phyloP scores from a whole-genome alignment of 2,329 filamentous ascomycete genomes.

The Furcasterigmium sp. region DNA sequence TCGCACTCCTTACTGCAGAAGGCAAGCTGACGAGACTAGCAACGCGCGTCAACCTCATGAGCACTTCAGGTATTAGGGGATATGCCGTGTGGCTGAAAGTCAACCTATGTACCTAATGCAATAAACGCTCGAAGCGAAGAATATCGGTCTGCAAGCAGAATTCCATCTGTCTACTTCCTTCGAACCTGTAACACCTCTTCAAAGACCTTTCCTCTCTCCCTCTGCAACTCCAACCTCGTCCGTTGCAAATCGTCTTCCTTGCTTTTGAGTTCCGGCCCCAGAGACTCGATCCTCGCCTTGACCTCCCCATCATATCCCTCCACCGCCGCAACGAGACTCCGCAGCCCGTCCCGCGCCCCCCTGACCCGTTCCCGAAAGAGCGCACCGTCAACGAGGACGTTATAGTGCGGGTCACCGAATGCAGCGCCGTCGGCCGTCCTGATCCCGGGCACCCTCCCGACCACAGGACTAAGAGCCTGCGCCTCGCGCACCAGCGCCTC shows the following conservation, averaged over 20 bases:
- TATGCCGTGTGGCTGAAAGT: too few relatives aligned
- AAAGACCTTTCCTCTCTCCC: conserved; percentile 37
- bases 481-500: conserved; percentile 33
- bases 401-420: conserved; percentile 47
- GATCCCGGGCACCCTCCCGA: conserved; percentile 32
- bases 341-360: neutral
- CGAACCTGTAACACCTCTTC: conserved; percentile 13
- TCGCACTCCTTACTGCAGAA: too few relatives aligned
- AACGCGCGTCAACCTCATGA: too few relatives aligned
- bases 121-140: too few relatives aligned
- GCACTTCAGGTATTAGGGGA: too few relatives aligned
- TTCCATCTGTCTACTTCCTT: too few relatives aligned
- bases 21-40: too few relatives aligned
- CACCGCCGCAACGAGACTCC: neutral
- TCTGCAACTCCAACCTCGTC: conserved; percentile 34
- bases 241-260: conserved; percentile 22
- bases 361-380: conserved; percentile 46
- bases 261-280: conserved; percentile 24
- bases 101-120: too few relatives aligned
- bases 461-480: conserved; percentile 27
- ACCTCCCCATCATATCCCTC: conserved; percentile 19
- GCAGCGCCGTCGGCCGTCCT: conserved; percentile 38
- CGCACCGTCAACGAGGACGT: conserved; percentile 48
- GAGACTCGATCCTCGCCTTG: conserved; percentile 19
- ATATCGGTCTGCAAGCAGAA: too few relatives aligned